Conservation (phyloP, 2,329 filamentous ascomycete species). For the Myotisia sp. region DNA sequence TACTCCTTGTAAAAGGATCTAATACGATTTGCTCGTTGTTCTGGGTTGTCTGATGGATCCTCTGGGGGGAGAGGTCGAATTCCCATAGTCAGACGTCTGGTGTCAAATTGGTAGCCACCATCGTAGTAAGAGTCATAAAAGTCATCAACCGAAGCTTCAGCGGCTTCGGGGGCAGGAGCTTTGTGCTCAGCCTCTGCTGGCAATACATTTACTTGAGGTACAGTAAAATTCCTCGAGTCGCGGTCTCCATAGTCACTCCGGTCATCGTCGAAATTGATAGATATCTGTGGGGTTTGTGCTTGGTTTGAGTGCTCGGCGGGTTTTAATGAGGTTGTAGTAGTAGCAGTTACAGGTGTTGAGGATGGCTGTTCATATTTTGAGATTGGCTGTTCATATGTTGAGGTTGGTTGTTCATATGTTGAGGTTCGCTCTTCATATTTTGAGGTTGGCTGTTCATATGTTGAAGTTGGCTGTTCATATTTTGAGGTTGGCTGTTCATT, state of each 20-base stretch:
- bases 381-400: no score
- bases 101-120: slow-evolving; percentile 21
- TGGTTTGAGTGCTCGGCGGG: no score
- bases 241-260: slow-evolving; percentile 43
- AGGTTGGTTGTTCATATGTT: no score
- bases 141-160: slow-evolving; percentile 11
- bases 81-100: slow-evolving; percentile 43
- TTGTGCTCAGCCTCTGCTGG: slow-evolving; percentile 12
- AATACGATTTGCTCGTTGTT: slow-evolving; percentile 88
- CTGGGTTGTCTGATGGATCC: slow-evolving; percentile 77
- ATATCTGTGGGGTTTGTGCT: no score
- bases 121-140: slow-evolving; percentile 15
- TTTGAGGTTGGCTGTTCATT: no score
- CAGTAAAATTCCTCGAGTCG: slow-evolving; percentile 31
- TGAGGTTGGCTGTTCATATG: no score
- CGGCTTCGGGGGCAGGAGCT: slow-evolving; percentile 8
- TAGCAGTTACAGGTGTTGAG: no score
- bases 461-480: no score
- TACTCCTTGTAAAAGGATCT: slow-evolving; percentile 99
- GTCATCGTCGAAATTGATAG: slow-evolving; percentile 36
- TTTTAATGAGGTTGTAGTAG: no score
- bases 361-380: no score
- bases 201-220: slow-evolving; percentile 24
- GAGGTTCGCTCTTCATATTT: no score
- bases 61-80: slow-evolving; percentile 77